Base-by-base conservation (phyloP, 805 yeast species). In the Saccharomycopsis sp. region DNA sequence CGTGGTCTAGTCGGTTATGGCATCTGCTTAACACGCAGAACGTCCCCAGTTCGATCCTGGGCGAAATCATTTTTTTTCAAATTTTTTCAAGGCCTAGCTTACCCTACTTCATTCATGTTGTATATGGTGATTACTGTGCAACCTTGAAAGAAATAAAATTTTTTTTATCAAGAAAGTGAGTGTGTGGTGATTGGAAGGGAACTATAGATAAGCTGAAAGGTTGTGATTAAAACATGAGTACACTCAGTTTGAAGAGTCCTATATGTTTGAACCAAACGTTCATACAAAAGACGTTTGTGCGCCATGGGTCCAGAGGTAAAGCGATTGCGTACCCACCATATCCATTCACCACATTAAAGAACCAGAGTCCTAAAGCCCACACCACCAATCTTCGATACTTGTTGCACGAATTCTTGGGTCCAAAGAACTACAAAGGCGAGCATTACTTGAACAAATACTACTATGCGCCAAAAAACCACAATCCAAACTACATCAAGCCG, bases 21-120 rank as follows among this genome's bases (percentile, higher is more conserved):
- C 96, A 83, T 84, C 92, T 87, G 96, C 96, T 85, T 88, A 86
- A 88, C 96, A 88, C 96, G 96, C 95, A 86, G 92, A 84, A 84
- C 88, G 96, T 89, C 96, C 96, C 96, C 96, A 87, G 96, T 89
- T 89, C 96, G 96, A 89, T 86, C 96, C 96, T 88, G 96, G 96
- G 96, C 87, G 83, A 79, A 85, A 81, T 86, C 96, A 87, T 64
- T 61, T 54, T 52, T 54, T 43, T 45, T 32, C n/a, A 25, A 25
- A n/a, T n/a, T n/a, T n/a, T n/a, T n/a, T n/a, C n/a, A n/a, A n/a
- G n/a, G n/a, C n/a, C n/a, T n/a, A n/a, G n/a, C n/a, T n/a, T n/a
- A n/a, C n/a, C n/a, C n/a, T n/a, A n/a, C n/a, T n/a, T n/a, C n/a
- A n/a, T n/a, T n/a, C n/a, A n/a, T n/a, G n/a, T n/a, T n/a, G n/a